Evolutionary conservation across 768 basidiomycete species (phyloP).

Genomic region (Agaricus bisporus): DNA sequence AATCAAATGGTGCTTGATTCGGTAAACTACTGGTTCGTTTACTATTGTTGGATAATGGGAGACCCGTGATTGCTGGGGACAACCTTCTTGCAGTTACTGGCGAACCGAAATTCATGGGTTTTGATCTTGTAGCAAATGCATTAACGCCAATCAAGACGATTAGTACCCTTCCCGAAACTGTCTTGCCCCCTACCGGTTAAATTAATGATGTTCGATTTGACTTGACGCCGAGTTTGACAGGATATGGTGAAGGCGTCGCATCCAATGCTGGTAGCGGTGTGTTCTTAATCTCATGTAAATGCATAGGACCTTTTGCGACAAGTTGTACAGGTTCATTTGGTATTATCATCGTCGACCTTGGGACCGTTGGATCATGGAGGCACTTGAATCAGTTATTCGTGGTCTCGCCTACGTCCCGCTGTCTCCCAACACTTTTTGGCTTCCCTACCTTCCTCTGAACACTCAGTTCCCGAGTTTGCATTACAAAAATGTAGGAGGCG

Average conservation of each 20-base stretch:
- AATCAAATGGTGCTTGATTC: slow-evolving; percentile 12
- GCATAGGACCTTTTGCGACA: not conserved
- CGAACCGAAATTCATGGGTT: slow-evolving; percentile 13
- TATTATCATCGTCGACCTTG: slow-evolving; percentile 16
- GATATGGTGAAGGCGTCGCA: slow-evolving; percentile 14
- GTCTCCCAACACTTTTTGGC: slow-evolving; percentile 13
- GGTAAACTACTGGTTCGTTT: slow-evolving; percentile 11
- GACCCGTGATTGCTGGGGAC: slow-evolving; percentile 11
- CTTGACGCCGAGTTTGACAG: slow-evolving; percentile 11
- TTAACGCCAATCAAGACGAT: slow-evolving; percentile 12
- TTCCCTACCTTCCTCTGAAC: slow-evolving; percentile 10
- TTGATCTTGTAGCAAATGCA: slow-evolving; percentile 11
- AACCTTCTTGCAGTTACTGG: slow-evolving; percentile 9
- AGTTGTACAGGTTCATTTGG: slow-evolving; percentile 11
- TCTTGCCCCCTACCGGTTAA: slow-evolving; percentile 14
- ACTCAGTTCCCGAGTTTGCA: slow-evolving; percentile 9
- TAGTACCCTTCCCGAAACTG: slow-evolving; percentile 12
- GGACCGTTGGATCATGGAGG: slow-evolving; percentile 15
- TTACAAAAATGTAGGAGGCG: slow-evolving; percentile 11
- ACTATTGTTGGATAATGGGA: slow-evolving; percentile 13
- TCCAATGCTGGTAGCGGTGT: slow-evolving; percentile 14
- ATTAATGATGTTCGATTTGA: slow-evolving; percentile 15
- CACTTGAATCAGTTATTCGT: slow-evolving; percentile 9
- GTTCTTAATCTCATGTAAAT: not conserved
- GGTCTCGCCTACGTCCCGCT: slow-evolving; percentile 7